Evolutionary conservation across 371 early-diverging fungal species (phyloP).

Genomic region (Polyrhizophydium stewartii): DNA sequence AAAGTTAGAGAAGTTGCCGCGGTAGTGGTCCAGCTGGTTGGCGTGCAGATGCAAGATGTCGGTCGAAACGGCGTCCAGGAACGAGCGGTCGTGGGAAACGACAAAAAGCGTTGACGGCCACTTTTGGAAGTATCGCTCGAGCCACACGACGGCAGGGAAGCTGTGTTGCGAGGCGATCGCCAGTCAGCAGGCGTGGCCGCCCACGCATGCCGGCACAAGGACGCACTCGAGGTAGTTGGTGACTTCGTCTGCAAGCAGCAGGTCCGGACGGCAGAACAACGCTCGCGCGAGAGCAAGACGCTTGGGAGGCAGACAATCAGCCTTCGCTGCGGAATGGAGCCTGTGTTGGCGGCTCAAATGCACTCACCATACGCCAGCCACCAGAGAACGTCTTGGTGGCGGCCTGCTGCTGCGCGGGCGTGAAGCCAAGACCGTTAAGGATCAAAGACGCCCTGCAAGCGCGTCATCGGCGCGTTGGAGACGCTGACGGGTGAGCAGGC

Average conservation of each 20-base stretch:
- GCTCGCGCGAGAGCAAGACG: constrained; percentile 95
- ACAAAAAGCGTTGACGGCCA: constrained; percentile 92
- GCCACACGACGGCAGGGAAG: constrained; percentile 92
- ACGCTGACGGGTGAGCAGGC: not conserved
- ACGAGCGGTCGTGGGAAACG: constrained; percentile 98
- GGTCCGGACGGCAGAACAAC: constrained; percentile 91
- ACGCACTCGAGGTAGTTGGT: constrained; percentile 82
- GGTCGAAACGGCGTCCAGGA: constrained; percentile 94
- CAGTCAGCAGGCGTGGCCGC: not conserved
- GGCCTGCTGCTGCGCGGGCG: constrained; percentile 66
- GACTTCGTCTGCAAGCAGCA: constrained; percentile 98
- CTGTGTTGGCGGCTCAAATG: not conserved
- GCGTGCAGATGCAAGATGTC: constrained; percentile 95
- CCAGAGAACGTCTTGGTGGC: constrained; percentile 93
- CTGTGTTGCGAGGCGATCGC: constrained; percentile 17
- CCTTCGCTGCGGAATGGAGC: not conserved
- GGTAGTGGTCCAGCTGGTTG: constrained; percentile 88
- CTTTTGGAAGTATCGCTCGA: constrained; percentile 85
- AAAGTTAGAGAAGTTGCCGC: constrained; percentile 91
- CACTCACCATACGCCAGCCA: constrained; percentile 61
- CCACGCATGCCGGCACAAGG: not conserved
- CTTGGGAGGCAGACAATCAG: constrained; percentile 22
- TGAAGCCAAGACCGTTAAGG: constrained; percentile 94
- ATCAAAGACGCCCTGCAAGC: constrained; percentile 75
- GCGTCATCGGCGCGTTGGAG: not conserved